Conservation (phyloP, 176 grass and related monocot species). For the Carex cristatella region DNA sequence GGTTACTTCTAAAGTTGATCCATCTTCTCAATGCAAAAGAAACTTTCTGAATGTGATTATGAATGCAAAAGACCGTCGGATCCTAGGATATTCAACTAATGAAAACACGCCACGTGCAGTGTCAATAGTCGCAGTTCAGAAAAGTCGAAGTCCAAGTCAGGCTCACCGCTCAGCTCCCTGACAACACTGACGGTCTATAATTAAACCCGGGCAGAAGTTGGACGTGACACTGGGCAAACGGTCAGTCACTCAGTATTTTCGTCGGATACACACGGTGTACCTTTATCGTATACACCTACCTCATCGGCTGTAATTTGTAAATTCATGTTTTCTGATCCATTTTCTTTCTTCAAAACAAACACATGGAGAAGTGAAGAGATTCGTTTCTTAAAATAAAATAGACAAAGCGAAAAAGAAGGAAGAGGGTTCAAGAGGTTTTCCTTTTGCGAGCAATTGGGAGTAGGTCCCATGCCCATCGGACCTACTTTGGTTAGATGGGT, state of each 20-base stretch:
- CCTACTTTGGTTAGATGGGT: no score
- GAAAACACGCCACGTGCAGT: neutral
- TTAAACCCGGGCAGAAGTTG: neutral
- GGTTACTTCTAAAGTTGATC: neutral
- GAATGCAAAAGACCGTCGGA: neutral
- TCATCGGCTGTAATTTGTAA: neutral
- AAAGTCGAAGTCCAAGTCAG: neutral
- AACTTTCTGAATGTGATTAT: neutral
- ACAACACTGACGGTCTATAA: neutral
- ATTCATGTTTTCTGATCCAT: no score
- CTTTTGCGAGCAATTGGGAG: no score
- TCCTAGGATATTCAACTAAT: neutral
- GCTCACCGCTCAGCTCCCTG: no score
- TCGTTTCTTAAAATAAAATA: neutral
- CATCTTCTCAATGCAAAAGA: neutral
- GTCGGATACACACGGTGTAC: neutral
- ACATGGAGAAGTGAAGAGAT: neutral
- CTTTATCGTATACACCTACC: neutral
- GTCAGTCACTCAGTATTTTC: neutral
- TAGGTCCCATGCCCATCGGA: no score
- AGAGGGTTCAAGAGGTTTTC: neutral
- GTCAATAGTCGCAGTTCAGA: neutral
- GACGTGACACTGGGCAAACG: neutral
- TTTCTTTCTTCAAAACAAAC: neutral
- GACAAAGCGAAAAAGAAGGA: neutral